These are phyloP conservation scores for Trichophyton rubrum DNA, from an alignment of 2,329 filamentous ascomycete genomes.

Conservation along the genomic window DNA sequence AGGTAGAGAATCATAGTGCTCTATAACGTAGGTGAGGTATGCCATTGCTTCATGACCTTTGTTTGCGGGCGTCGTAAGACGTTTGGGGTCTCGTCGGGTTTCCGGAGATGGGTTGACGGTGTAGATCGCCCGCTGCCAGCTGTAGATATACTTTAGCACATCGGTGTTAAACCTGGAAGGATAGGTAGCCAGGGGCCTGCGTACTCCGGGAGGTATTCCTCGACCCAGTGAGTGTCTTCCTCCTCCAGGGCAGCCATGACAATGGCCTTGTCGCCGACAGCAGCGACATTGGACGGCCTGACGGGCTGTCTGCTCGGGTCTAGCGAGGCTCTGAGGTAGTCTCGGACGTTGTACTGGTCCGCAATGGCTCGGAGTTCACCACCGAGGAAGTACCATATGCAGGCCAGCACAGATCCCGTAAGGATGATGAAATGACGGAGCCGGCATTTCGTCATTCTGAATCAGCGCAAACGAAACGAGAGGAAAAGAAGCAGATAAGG, in stretches of 20 bases:
- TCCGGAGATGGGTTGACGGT: constrained; percentile 27
- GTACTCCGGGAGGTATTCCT: constrained; percentile 35
- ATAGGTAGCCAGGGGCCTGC: background rate
- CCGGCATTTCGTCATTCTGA: constrained; percentile 1
- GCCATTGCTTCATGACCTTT: constrained; percentile 45
- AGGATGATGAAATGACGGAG: constrained; percentile 1
- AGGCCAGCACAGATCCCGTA: background rate
- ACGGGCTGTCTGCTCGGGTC: background rate
- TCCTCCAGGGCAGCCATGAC: constrained; percentile 34
- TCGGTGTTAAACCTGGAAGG: background rate
- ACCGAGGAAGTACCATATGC: background rate
- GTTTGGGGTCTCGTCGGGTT: constrained; percentile 6
- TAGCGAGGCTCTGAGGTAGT: constrained; percentile 1
- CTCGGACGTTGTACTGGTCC: constrained; percentile 1
- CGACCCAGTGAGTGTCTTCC: constrained; percentile 37
- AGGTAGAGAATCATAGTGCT: constrained; percentile 38
- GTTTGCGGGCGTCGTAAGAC: constrained; percentile 23
- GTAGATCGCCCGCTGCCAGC: constrained; percentile 38
- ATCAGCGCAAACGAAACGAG: background rate
- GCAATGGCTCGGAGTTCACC: background rate
- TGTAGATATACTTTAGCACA: constrained; percentile 11
- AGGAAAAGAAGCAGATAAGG: background rate
- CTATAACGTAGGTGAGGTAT: constrained; percentile 41
- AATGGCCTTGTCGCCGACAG: constrained; percentile 12
- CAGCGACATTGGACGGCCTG: background rate